Evolutionary conservation across 495 filamentous ascomycete genomes (phyloP), one percentile per base, ranked within the genome.

Genomic region (Aspergillus leporis): DNA sequence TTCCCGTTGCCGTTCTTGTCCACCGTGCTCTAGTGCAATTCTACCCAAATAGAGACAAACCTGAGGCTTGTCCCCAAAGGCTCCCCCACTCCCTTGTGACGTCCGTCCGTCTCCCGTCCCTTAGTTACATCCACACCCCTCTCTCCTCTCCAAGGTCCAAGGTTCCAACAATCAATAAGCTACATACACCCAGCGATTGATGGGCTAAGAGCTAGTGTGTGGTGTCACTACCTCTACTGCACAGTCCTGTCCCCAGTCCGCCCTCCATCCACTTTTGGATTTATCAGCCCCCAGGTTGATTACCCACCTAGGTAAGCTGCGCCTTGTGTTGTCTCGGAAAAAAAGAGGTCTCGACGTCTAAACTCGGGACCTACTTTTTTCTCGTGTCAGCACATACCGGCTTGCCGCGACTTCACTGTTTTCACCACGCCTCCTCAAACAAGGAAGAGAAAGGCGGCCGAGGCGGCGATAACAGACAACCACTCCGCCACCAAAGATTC

Each of bases 391-490:
- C 59, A 62, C 65, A 59, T 59, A 55, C 50, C 48, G 40, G 59
- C 53, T 63, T 60, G 49, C 61, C 58, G 51, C 46, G 51, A 21
- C 28, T 22, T 32, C 41, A 28, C 32, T 14, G 45, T 63, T 58
- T 73, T 76, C 85, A 89, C 75, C 70, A 88, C 86, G 86, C 81
- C 85, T 84, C 79, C 83, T 63, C 68, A 70, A 48, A 90, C 87
- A 72, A 87, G 87, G 73, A 98, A 98, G 83, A 87, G 93, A 76
- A 97, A 94, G 84, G 91, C 91, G 83, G 83, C 84, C 80, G 88
- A 92, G 83, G 86, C 84, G 83, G 82, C 83, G 73, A 65, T 75
- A 67, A 63, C 69, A 73, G 68, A 90, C 85, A 32, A 79, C 79
- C 59, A 68, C 60, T 51, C 71, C 70, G 67, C 73, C 71, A 67